phyloP scores from a whole-genome alignment of 2,329 filamentous ascomycete species.

The Fusarium pininemorale region DNA sequence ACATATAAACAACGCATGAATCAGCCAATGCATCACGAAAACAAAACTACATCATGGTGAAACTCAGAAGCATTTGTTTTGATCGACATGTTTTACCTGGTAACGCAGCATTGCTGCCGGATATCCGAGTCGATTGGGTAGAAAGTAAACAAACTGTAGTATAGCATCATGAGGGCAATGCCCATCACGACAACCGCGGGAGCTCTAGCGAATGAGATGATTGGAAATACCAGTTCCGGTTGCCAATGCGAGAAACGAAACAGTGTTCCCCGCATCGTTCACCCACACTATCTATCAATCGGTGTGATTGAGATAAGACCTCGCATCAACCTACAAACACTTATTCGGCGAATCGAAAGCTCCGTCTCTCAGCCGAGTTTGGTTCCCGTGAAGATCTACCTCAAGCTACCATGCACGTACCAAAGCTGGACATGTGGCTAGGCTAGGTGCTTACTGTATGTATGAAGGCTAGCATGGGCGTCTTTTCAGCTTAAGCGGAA shows the following conservation, averaged over 20 bases:
- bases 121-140: slow-evolving; percentile 9
- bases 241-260: slow-evolving; percentile 8
- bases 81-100: slow-evolving; percentile 6
- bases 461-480: not conserved
- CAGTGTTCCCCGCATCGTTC: slow-evolving; percentile 31
- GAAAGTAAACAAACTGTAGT: slow-evolving; percentile 28
- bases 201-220: slow-evolving; percentile 25
- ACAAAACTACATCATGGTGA: slow-evolving; percentile 18
- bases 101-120: not conserved
- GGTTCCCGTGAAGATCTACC: slow-evolving; percentile 5
- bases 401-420: slow-evolving; percentile 8
- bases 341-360: slow-evolving; percentile 3
- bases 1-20: not conserved
- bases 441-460: slow-evolving; percentile 1
- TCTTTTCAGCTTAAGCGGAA: slow-evolving; percentile 17
- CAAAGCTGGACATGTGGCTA: slow-evolving; percentile 5
- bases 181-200: slow-evolving; percentile 14
- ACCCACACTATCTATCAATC: slow-evolving; percentile 22
- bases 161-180: slow-evolving; percentile 25
- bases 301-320: slow-evolving; percentile 18
- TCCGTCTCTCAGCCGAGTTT: not conserved
- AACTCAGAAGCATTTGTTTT: not conserved
- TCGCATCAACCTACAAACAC: slow-evolving; percentile 8
- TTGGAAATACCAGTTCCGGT: not conserved
- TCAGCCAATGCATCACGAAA: not conserved